Evolutionary conservation across 345 rosid genomes (phyloP).

Genomic region (Populus ilicifolia): DNA sequence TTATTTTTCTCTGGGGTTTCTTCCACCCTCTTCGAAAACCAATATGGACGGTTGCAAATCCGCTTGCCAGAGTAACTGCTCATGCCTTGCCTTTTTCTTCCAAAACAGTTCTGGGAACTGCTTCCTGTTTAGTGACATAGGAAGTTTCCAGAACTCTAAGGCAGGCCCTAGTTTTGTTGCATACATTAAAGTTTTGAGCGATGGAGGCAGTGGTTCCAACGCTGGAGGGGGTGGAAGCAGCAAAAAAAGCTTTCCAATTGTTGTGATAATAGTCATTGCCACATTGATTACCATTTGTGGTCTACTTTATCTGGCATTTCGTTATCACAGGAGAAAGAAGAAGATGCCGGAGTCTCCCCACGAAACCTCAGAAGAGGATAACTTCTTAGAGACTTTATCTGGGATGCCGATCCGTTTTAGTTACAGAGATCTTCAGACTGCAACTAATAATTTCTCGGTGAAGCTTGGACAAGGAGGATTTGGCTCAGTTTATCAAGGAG

Average conservation of each 20-base stretch:
- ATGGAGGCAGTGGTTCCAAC: slow-evolving; percentile 16
- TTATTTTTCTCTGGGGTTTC: slow-evolving; percentile 63
- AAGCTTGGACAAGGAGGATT: slow-evolving; percentile 96
- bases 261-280: slow-evolving; percentile 47
- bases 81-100: slow-evolving; percentile 72
- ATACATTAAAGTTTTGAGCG: slow-evolving; percentile 52
- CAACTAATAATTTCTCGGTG: slow-evolving; percentile 69
- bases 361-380: slow-evolving; percentile 68
- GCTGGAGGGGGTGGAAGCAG: slow-evolving; percentile 30
- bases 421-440: slow-evolving; percentile 72
- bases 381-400: slow-evolving; percentile 60
- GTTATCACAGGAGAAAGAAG: slow-evolving; percentile 42
- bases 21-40: slow-evolving; percentile 48
- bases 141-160: slow-evolving; percentile 50
- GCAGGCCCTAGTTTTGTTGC: slow-evolving; percentile 41
- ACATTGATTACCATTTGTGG: slow-evolving; percentile 48
- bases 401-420: slow-evolving; percentile 79
- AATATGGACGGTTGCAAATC: slow-evolving; percentile 60
- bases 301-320: slow-evolving; percentile 43
- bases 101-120: slow-evolving; percentile 64
- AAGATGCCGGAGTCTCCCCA: slow-evolving; percentile 35
- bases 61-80: slow-evolving; percentile 63
- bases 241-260: slow-evolving; percentile 41
- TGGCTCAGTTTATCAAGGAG: slow-evolving; percentile 81
- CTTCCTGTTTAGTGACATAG: slow-evolving; percentile 65